Conservation (phyloP, 2,329 filamentous ascomycete genomes). For the Fusarium sterilihyphosum region DNA sequence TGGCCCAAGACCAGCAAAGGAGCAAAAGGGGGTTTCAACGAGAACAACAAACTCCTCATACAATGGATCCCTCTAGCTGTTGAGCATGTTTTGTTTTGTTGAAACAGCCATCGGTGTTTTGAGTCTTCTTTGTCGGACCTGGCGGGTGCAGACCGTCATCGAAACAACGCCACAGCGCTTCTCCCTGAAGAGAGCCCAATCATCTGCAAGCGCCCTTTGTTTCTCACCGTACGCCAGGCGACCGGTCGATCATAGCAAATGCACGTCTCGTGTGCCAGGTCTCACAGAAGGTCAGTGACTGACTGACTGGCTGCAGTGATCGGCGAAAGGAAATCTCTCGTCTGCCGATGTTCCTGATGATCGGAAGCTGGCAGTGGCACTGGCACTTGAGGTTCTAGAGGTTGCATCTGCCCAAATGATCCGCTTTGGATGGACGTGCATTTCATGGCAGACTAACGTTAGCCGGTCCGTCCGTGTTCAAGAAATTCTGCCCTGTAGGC, state of each 20-base stretch:
- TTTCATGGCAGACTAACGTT: neutral
- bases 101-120: conserved; percentile 27
- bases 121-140: conserved; percentile 17
- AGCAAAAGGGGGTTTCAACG: neutral
- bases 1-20: neutral
- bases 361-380: neutral
- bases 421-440: neutral
- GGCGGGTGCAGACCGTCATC: neutral
- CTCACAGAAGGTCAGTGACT: neutral
- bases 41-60: neutral
- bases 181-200: conserved; percentile 14
- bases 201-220: neutral
- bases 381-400: neutral
- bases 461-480: neutral
- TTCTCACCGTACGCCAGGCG: neutral
- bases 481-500: neutral
- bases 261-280: neutral
- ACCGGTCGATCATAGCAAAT: neutral
- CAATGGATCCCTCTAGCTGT: neutral
- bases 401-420: neutral
- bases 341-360: neutral
- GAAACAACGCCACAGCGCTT: conserved; percentile 33
- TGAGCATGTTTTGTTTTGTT: neutral
- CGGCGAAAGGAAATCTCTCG: neutral
- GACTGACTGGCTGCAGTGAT: neutral